Percentiles rank a stretch among this genome's conserved stretches.
These are phyloP conservation scores for Vitellaria paradoxa DNA, from an alignment of 179 eudicot genomes.

Conservation along the genomic window DNA sequence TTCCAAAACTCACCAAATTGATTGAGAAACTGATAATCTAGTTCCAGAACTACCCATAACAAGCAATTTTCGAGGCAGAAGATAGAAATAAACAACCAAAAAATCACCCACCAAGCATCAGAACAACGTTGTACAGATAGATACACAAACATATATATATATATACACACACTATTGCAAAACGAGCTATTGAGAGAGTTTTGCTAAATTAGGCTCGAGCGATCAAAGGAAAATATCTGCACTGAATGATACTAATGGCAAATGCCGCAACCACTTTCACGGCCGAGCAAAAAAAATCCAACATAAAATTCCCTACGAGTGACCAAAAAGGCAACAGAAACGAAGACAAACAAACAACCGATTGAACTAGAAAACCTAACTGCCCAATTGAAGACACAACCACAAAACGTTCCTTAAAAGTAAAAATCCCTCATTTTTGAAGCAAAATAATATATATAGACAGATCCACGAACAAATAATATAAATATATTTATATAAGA, in stretches of 20 bases:
- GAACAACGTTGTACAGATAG: too few species aligned
- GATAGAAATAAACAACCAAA: too few species aligned
- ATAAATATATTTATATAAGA: neutral
- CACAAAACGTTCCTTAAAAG: slow-evolving; percentile 1
- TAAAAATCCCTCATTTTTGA: neutral
- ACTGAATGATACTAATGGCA: neutral
- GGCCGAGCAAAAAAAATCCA: neutral
- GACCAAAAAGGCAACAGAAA: neutral
- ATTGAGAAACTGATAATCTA: neutral
- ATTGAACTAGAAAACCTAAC: slow-evolving; percentile 13
- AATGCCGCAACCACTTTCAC: neutral
- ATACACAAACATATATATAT: too few species aligned
- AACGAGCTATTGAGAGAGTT: neutral
- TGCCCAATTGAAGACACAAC: neutral
- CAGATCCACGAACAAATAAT: neutral
- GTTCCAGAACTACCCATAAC: neutral
- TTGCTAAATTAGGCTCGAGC: neutral
- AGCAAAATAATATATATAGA: neutral
- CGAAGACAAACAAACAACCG: neutral
- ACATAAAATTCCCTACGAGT: neutral
- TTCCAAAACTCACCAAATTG: neutral
- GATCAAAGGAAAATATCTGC: neutral
- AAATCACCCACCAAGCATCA: too few species aligned
- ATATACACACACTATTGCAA: neutral
- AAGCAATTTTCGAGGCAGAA: neutral